Base-by-base conservation (phyloP, 352 stramenopile genomes). In the Globisporangium canariense region DNA sequence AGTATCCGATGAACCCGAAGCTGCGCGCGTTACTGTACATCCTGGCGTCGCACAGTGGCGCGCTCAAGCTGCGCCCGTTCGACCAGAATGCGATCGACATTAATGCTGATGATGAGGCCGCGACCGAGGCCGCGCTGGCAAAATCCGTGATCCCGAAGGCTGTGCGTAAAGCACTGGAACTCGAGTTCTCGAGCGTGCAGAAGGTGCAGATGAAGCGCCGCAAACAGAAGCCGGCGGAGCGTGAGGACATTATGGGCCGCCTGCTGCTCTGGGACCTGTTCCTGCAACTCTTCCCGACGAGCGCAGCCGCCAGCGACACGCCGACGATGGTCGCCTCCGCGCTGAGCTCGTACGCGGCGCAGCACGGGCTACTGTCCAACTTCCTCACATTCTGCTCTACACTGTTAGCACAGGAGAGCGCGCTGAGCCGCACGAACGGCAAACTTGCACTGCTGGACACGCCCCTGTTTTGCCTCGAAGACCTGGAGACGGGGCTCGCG, bases 261-360 rank as follows among this genome's bases (percentile, higher is more conserved):
- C 40, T 96, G 49, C 61, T 96, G 30, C 73, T 91, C 5, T 96
- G 87, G 84, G 87, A 96, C 67, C 20, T 94, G 20, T 96, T 93
- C 59, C 59, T 94, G 4, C 87, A 92, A 65, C 68, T 94, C 4
- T 94, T 96, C 65, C 85, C 87, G 25, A 77, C 65, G 4, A 67
- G 65, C 18, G 43, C 32, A 0, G 32, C 60, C 10, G 49, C 62
- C 16, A 55, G 41, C 14, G 64, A 65, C 52, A 64, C 66, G 14
- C 66, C 66, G 47, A 72, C 62, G 14, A 79, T 92, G 58, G 66
- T 91, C 5, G 81, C 83, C 40, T 91, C 87, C 18, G 87, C 87
- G 14, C 54, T 96, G 51, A 90, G 85, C 66, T 81, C 80, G 22
- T 94, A 89, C 50, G 84, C 84, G 14, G 38, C 66, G 2, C 79